Conservation (phyloP, 2,329 filamentous ascomycete species). For the Fusarium sp. region DNA sequence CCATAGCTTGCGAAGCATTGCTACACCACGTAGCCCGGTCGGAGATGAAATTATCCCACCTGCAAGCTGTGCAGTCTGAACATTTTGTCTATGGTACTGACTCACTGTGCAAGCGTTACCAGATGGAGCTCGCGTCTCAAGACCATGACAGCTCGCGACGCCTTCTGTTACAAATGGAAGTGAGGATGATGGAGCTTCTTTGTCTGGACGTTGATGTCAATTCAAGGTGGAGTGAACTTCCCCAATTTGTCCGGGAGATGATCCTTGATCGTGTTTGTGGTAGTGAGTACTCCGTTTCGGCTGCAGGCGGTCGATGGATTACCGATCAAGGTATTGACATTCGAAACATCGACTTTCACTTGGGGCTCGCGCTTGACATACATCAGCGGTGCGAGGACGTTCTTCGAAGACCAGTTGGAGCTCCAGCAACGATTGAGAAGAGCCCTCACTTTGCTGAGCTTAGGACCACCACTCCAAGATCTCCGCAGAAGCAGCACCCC, state of each 20-base stretch:
- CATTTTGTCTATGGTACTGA: background rate
- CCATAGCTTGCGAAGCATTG: background rate
- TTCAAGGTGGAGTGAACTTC: background rate
- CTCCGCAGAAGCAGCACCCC: background rate
- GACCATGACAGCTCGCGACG: background rate
- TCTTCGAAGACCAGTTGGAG: background rate
- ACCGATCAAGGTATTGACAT: background rate
- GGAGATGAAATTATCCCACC: background rate
- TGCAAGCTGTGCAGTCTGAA: constrained; percentile 3
- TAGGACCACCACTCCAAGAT: background rate
- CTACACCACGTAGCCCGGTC: background rate
- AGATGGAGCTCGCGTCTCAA: background rate
- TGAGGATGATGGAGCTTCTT: background rate
- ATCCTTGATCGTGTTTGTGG: constrained; percentile 1
- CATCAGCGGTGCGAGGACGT: background rate
- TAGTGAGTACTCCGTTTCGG: background rate
- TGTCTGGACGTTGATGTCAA: background rate
- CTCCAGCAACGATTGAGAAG: background rate
- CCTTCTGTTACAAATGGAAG: background rate
- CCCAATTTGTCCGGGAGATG: background rate
- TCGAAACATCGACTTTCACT: background rate
- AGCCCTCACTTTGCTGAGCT: background rate
- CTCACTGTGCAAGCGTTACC: background rate
- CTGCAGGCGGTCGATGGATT: background rate
- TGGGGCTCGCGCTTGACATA: background rate